A percentile compares a stretch with the other conserved stretches of the same genome.
These are phyloP conservation scores for Gaeumannomyces sp. DNA, from an alignment of 2,329 filamentous ascomycete species.

Conservation along the genomic window DNA sequence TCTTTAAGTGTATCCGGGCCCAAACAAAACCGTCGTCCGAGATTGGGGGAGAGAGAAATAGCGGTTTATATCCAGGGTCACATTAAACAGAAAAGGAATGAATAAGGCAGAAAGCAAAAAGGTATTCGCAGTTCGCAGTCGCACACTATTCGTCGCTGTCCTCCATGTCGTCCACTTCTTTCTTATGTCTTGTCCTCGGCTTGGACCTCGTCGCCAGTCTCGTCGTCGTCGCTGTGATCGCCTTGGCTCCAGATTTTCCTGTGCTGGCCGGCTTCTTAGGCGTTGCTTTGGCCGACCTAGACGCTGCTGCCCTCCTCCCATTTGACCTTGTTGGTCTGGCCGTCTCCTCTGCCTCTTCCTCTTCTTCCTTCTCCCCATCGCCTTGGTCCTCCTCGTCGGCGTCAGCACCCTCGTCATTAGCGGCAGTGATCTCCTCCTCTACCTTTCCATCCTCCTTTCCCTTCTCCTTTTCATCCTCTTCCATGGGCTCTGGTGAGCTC, in stretches of 20 bases:
- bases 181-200: slow-evolving; percentile 6
- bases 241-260: background rate
- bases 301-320: slow-evolving; percentile 3
- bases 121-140: background rate
- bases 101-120: background rate
- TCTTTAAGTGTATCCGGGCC: background rate
- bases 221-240: background rate
- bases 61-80: background rate
- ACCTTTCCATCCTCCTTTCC: background rate
- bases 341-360: slow-evolving; percentile 1
- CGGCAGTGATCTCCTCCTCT: background rate
- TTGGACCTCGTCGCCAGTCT: slow-evolving; percentile 8
- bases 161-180: slow-evolving; percentile 4
- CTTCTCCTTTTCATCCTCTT: slow-evolving; percentile 10
- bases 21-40: background rate
- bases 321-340: slow-evolving; percentile 3
- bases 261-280: slow-evolving; percentile 2
- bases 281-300: slow-evolving; percentile 2
- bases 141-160: slow-evolving; percentile 7
- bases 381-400: slow-evolving; percentile 1
- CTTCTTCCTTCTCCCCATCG: slow-evolving; percentile 6
- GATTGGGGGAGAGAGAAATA: background rate
- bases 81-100: background rate
- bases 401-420: background rate
- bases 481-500: slow-evolving; percentile 11